Evolutionary conservation across 495 filamentous ascomycete genomes (phyloP).

Genomic region (Chaetomium fimeti): DNA sequence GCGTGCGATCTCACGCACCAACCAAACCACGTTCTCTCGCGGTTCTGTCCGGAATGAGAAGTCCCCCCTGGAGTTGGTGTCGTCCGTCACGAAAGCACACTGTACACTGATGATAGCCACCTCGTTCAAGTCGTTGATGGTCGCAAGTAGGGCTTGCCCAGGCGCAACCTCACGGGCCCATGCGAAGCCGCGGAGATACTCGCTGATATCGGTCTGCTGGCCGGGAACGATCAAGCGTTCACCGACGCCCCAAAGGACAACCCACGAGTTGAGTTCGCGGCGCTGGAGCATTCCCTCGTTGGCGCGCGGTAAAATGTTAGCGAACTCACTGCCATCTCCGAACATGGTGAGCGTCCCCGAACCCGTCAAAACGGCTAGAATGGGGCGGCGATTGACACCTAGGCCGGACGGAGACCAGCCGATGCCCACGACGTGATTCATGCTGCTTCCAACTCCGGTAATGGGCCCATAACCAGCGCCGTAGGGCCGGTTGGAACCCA

Average conservation of each 20-base stretch:
- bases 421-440: slow-evolving; percentile 48
- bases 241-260: slow-evolving; percentile 49
- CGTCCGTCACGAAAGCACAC: slow-evolving; percentile 24
- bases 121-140: slow-evolving; percentile 45
- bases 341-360: slow-evolving; percentile 45
- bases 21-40: slow-evolving; percentile 39
- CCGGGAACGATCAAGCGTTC: slow-evolving; percentile 47
- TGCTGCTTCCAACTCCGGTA: slow-evolving; percentile 45
- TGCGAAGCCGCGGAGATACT: slow-evolving; percentile 46
- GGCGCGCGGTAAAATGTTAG: slow-evolving; percentile 28
- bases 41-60: slow-evolving; percentile 3
- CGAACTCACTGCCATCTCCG: slow-evolving; percentile 40
- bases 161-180: slow-evolving; percentile 46
- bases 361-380: slow-evolving; percentile 44
- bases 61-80: slow-evolving; percentile 15
- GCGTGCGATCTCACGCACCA: slow-evolving; percentile 43
- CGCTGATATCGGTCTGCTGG: slow-evolving; percentile 35
- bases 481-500: slow-evolving; percentile 31
- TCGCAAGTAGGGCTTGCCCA: slow-evolving; percentile 41
- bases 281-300: slow-evolving; percentile 35
- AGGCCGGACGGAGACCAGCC: slow-evolving; percentile 49
- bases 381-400: slow-evolving; percentile 45
- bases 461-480: slow-evolving; percentile 46
- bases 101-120: slow-evolving; percentile 46
- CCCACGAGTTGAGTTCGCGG: slow-evolving; percentile 34